Base-by-base conservation (phyloP, 768 basidiomycete genomes). In the Neoboletus subvelutipes region DNA sequence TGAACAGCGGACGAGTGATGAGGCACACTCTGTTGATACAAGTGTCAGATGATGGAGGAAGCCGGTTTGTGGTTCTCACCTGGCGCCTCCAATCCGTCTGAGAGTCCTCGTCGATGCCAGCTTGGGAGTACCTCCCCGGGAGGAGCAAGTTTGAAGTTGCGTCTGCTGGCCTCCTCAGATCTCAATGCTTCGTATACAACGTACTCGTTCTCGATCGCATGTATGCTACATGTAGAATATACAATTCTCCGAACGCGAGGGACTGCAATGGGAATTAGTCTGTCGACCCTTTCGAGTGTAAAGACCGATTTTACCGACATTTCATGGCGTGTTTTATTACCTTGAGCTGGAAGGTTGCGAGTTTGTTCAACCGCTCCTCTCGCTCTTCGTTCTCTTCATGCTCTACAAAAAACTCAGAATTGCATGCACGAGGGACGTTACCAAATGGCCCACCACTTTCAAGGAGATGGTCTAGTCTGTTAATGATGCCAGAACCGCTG, bases 171-270 rank as follows among this genome's bases (percentile, higher is more conserved):
- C 69, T 94, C 90, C 10, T 85, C 79, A 28, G 87, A 88, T 53
- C 75, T 75, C 45, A 98, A 78, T 4, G 88, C 87, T 52, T 83
- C 77, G 8, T 82, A 76, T 10, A 98, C 91, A 54, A 98, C 97
- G 56, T 85, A 85, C 70, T 99, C 97, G 72, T 99, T 95, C 68
- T 99, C 97, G 41, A 81, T 82, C 15, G 90, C 83, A 72, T 98
- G 88, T 46, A 97, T 78, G 60, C 94, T 97, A 69, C 96, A 99
- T n/a, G 97, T 99, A 24, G 95, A 98, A 72, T 99, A 98, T 28
- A 94, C 94, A 64, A 99, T 92, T 64, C 83, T 85, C 56, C 79
- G 73, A 36, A 86, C 90, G 40, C 78, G 78, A 2, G 92, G 87
- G 72, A 95, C 94, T 96, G 61, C 20, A 49, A 28, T 40, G 41